These are phyloP conservation scores for Pythium brassicae DNA, from an alignment of 352 stramenopile genomes.

Conservation along the genomic window DNA sequence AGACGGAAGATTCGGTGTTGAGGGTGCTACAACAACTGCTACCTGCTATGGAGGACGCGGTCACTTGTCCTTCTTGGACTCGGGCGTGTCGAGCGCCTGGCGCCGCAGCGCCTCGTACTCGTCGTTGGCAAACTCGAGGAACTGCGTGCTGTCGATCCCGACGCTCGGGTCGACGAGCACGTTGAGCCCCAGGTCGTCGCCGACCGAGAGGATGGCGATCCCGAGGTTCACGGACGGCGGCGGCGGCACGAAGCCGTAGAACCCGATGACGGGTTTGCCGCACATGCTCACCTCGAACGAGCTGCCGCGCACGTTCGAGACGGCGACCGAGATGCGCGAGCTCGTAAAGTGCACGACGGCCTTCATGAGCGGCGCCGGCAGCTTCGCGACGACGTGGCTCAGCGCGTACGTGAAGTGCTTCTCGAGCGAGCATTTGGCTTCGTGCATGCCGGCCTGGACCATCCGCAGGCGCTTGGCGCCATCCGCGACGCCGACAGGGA, in stretches of 20 bases:
- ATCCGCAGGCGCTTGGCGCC: conserved; percentile 39
- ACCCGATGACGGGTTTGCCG: conserved; percentile 45
- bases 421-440: conserved; percentile 77
- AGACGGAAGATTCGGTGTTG: not conserved
- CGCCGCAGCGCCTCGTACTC: conserved; percentile 58
- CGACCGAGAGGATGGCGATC: conserved; percentile 65
- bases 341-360: conserved; percentile 51
- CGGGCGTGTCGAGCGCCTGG: conserved; percentile 12
- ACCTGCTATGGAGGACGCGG: not conserved
- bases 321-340: conserved; percentile 54
- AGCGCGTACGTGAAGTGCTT: conserved; percentile 72
- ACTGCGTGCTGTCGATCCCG: conserved; percentile 54
- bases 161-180: conserved; percentile 72
- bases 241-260: conserved; percentile 75
- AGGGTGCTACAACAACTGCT: not conserved
- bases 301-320: conserved; percentile 62
- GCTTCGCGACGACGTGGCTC: conserved; percentile 48
- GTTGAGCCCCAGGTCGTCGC: conserved; percentile 67
- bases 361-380: conserved; percentile 49
- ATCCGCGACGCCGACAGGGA: conserved; percentile 55
- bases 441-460: conserved; percentile 54
- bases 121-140: conserved; percentile 57
- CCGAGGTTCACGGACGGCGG: conserved; percentile 76
- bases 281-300: conserved; percentile 52
- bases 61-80: conserved; percentile 15